Evolutionary conservation across 2,329 filamentous ascomycete genomes (phyloP), one percentile per base, ranked within the genome.

Genomic region (Dothideomycetes sp.): DNA sequence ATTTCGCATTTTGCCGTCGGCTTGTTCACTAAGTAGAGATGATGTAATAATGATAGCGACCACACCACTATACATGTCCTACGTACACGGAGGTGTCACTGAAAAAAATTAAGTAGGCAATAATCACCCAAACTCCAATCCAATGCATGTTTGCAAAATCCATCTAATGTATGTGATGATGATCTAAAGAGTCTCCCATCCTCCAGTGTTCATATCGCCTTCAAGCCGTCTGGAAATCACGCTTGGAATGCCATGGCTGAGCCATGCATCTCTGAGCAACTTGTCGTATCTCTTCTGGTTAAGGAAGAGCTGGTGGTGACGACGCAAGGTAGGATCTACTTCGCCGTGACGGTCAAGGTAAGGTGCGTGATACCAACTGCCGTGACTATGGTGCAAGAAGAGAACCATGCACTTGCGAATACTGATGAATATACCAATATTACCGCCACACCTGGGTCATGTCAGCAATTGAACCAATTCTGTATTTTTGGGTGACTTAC

Each of bases 311-410:
- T 94, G 89, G 43, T 93, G 80, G 46, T 84, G 84, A 48, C 91
- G 82, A 33, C 68, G 76, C 24, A 98, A 71, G 29, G 88, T 88
- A n/a, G 84, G 78, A 62, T 98, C 91, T 4, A 86, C 84, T 69
- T 98, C 91, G 49, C 93, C 93, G 58, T 95, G 93, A 57, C 84
- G 83, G 62, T 98, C 91, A 48, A 96, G 81, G 61, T 96, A 98
- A 0, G 91, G 91, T 4, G 91, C 89, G 29, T 81, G 75, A 48
- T 82, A 80, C 68, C 83, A 98, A 18, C 83, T 87, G 27, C 91
- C 91, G 33, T 84, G 83, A 22, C 72, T 69, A 45, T 81, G 78
- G 64, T 94, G 87, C 41, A 94, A 69, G 61, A 94, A 94, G 45
- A 94, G 77, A 28, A 94, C 79, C 51, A 82, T 85, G 65, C 93